These are phyloP conservation scores for Xanthoconium purpureum DNA, from an alignment of 768 basidiomycete species.

Conservation along the genomic window DNA sequence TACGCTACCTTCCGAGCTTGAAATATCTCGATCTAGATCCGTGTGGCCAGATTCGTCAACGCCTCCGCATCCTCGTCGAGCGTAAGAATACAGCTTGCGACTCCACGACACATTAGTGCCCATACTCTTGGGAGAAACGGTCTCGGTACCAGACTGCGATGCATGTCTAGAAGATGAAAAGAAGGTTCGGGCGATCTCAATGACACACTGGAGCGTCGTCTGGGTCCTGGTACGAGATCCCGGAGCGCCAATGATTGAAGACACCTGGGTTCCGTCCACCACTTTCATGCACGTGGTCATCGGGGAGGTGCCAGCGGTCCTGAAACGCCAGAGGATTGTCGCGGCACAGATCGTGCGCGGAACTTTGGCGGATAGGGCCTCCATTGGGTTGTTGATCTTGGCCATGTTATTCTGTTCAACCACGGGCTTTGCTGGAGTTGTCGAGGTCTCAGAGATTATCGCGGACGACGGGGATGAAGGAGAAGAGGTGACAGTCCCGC, in stretches of 20 bases:
- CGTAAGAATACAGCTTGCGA: conserved; percentile 1
- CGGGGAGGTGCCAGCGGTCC: neutral
- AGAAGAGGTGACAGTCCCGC: neutral
- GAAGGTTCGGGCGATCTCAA: neutral
- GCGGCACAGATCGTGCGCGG: neutral
- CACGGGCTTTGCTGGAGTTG: neutral
- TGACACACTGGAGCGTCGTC: neutral
- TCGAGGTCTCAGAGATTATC: neutral
- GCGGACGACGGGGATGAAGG: neutral
- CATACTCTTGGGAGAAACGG: neutral
- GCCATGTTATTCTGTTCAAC: neutral
- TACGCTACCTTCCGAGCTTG: conserved; percentile 1
- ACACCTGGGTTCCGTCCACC: neutral
- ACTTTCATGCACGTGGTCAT: neutral
- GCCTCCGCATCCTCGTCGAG: neutral
- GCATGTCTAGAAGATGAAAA: neutral
- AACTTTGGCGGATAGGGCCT: neutral
- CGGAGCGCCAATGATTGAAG: neutral
- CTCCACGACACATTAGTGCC: neutral
- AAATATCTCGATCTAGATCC: conserved; percentile 8
- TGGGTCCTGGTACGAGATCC: neutral
- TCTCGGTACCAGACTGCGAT: neutral
- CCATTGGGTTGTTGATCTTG: neutral
- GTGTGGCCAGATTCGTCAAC: neutral
- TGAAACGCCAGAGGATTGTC: neutral